Base-by-base conservation (phyloP, 768 basidiomycete species). In the Cyathus striatus region DNA sequence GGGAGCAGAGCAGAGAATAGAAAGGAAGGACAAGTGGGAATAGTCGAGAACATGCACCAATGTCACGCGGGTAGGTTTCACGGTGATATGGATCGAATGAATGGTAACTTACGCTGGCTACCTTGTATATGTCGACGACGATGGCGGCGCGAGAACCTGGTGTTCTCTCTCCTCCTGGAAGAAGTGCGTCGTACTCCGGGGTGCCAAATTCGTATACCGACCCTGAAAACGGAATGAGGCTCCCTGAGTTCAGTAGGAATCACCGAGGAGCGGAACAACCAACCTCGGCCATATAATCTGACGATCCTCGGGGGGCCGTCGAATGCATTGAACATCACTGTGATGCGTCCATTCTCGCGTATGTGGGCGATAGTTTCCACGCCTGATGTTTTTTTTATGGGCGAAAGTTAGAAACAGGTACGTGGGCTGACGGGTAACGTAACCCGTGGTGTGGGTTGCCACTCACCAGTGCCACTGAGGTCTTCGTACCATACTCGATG, bases 401-500 rank as follows among this genome's bases (percentile, higher is more conserved):
- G 16, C 30, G 26, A 23, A 27, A 14, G 21, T 22, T 38, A 16
- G 16, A 45, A 17, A 24, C 3, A 42, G n/a, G 16, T 37, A 5
- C 10, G 18, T 14, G 35, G 35, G 13, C n/a, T n/a, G n/a, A n/a
- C n/a, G n/a, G n/a, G n/a, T n/a, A n/a, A n/a, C n/a, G n/a, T n/a
- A n/a, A n/a, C n/a, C n/a, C n/a, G n/a, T n/a, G n/a, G n/a, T n/a
- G n/a, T n/a, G n/a, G n/a, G n/a, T n/a, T n/a, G n/a, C 21, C 14
- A 64, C 70, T 32, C 46, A 81, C 83, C 83, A 47, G 81, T 79
- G 6, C 85, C 85, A 16, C 77, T 79, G 35, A 84, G 66, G 55
- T 87, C 84, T 52, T 87, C 82, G 48, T 87, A 87, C 85, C 84
- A 86, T 2, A 81, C 78, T 36, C 59, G 63, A 32, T 66, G 74